A percentile compares a stretch with the other conserved stretches of the same genome.
These are phyloP conservation scores for Pseudogymnoascus destructans DNA, from an alignment of 2,329 filamentous ascomycete species.

Conservation along the genomic window DNA sequence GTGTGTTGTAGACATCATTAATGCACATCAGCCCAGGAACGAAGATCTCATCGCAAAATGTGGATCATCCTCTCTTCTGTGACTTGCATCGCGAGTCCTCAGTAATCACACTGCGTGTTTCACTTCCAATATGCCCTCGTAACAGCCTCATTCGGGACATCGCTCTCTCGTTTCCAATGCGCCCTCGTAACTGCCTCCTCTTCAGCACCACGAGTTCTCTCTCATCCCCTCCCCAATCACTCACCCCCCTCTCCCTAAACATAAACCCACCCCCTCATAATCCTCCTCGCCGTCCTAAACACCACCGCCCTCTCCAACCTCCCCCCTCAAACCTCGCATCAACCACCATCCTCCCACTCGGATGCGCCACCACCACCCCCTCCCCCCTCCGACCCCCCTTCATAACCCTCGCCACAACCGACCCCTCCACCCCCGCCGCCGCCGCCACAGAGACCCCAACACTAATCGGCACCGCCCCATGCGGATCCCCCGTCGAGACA, in stretches of 20 bases:
- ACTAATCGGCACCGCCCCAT: conserved; percentile 43
- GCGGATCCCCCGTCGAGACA: conserved; percentile 42
- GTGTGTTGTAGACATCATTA: not conserved
- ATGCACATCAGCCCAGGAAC: no score
- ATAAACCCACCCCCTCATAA: conserved; percentile 35
- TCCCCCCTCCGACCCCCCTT: conserved; percentile 15
- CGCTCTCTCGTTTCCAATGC: conserved; percentile 7
- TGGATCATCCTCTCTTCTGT: not conserved
- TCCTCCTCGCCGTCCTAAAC: conserved; percentile 34
- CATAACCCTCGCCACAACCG: conserved; percentile 25
- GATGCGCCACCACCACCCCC: conserved; percentile 32
- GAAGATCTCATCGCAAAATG: not conserved
- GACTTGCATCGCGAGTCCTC: not conserved
- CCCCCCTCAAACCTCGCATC: conserved; percentile 29
- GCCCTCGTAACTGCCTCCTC: not conserved
- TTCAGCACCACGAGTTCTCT: not conserved
- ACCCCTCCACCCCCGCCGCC: conserved; percentile 33
- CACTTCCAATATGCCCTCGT: not conserved
- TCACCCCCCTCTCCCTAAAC: conserved; percentile 13
- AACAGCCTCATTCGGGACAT: not conserved
- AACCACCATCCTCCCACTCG: conserved; percentile 34
- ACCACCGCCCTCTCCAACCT: conserved; percentile 30
- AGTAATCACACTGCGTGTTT: not conserved
- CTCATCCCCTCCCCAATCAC: not conserved
- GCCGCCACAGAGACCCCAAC: conserved; percentile 37